Percentiles rank a stretch among this genome's conserved stretches.
Conservation (phyloP, 2,329 filamentous ascomycete species). For the Fusarium liriodendri region DNA sequence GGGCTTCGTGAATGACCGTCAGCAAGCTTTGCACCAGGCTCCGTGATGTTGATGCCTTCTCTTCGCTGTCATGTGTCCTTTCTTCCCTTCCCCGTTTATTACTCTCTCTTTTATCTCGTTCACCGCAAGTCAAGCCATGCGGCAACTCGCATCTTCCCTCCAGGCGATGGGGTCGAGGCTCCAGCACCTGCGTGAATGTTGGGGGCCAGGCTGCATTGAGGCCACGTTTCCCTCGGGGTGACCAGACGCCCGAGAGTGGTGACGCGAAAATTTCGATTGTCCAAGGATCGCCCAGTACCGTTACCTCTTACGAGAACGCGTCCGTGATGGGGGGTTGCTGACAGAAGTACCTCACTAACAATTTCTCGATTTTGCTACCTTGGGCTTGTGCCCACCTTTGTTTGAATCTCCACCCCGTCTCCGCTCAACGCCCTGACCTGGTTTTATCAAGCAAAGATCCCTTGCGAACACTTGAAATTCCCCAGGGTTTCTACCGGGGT, state of each 20-base stretch:
- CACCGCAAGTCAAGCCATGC: neutral
- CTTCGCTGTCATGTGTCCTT: neutral
- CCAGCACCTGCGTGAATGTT: neutral
- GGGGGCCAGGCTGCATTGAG: conserved; percentile 18
- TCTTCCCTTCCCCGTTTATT: neutral
- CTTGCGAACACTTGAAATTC: conserved; percentile 28
- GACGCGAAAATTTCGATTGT: conserved; percentile 48
- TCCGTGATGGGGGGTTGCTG: conserved; percentile 31
- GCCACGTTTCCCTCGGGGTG: conserved; percentile 33
- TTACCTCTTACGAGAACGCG: conserved; percentile 44
- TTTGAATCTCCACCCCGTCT: conserved; percentile 23
- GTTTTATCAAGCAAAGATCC: conserved; percentile 26
- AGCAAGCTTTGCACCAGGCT: conserved; percentile 11
- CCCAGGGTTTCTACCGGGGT: conserved; percentile 32
- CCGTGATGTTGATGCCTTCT: conserved; percentile 21
- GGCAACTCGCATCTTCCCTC: neutral
- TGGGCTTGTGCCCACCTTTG: conserved; percentile 3
- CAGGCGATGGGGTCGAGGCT: neutral
- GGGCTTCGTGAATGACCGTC: conserved; percentile 4
- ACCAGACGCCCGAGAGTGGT: conserved; percentile 37
- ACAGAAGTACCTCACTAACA: conserved; percentile 54
- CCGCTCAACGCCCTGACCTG: conserved; percentile 9
- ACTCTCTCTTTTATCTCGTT: neutral
- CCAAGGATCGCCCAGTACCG: conserved; percentile 44
- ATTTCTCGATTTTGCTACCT: conserved; percentile 42